phyloP scores from a whole-genome alignment of 257 asterid species.

The Paulownia fortunei region DNA sequence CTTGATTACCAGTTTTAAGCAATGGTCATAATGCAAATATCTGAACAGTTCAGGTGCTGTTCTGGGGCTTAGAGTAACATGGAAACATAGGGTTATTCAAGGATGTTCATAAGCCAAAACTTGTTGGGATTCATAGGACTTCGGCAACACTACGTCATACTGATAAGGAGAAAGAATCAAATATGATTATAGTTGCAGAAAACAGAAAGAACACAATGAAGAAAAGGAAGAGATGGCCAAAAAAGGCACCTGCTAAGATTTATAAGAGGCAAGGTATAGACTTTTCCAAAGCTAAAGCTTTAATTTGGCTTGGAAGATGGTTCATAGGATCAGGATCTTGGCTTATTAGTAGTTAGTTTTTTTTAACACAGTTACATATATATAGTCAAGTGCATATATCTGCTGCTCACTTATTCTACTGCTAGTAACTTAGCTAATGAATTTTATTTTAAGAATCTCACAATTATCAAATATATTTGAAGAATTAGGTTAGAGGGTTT shows the following conservation, averaged over 20 bases:
- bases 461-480: not conserved
- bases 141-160: not conserved
- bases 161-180: constrained; percentile 14
- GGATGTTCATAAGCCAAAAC: constrained; percentile 4
- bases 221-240: no score
- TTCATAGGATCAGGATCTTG: not conserved
- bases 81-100: no score
- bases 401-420: not conserved
- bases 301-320: not conserved
- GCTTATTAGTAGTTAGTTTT: not conserved
- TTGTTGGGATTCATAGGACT: not conserved
- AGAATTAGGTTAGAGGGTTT: not conserved
- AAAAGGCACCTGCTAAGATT: not conserved
- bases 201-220: not conserved
- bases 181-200: not conserved
- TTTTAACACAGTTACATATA: not conserved
- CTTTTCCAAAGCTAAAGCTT: not conserved
- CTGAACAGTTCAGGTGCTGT: not conserved
- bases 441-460: not conserved
- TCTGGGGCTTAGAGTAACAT: not conserved
- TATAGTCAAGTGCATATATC: not conserved
- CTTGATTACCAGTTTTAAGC: not conserved
- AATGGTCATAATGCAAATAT: constrained; percentile 1
- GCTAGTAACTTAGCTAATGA: not conserved
- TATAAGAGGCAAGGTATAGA: not conserved